Evolutionary conservation across 169 alveolate genomes (phyloP), one percentile per base, ranked within the genome.

Genomic region (Blepharisma undulans): DNA sequence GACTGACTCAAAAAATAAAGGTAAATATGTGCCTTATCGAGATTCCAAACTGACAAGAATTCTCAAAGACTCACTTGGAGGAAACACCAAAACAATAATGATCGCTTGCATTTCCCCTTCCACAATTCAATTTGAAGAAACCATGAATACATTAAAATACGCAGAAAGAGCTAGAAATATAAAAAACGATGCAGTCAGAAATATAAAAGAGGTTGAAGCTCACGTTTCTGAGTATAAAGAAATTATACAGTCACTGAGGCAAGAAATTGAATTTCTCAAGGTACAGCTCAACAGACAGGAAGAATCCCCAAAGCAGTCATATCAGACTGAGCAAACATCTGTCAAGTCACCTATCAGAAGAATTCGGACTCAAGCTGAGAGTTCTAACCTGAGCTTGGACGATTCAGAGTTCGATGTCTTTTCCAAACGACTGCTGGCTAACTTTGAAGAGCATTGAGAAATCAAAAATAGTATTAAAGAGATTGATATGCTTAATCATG

Each of bases 81-180:
- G 99, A 0, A 96, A 97, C 90, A 95, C 98, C 66, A 92, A 96
- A 88, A 96, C 98, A 10, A 96, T 96, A 22, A 98, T 98, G 99
- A 95, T 98, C 14, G 98, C 99, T 0, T 94, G 95, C 82, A 93
- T 98, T 22, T 93, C 98, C 48, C 98, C 98, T 21, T 96, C 98
- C 18, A 36, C 93, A 27, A 72, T 61, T 76, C 95, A 94, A 76
- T 87, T 95, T 77, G 98, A 97, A 91, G 99, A 98, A 89, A 97
- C 98, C 14, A 93, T 96, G 16, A 98, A 98, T 92, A 98, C 99
- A 34, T 93, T 98, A 79, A 96, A 96, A 92, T 98, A 98, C 93
- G 99, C 99, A 7, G 96, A 96, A 87, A 94, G 99, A 89, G 99
- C 99, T 21, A 98, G 98, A 92, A 97, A 98, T 90, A 97, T 98